Evolutionary conservation across 2,329 filamentous ascomycete species (phyloP).

Genomic region (Teratosphaeria viscida): DNA sequence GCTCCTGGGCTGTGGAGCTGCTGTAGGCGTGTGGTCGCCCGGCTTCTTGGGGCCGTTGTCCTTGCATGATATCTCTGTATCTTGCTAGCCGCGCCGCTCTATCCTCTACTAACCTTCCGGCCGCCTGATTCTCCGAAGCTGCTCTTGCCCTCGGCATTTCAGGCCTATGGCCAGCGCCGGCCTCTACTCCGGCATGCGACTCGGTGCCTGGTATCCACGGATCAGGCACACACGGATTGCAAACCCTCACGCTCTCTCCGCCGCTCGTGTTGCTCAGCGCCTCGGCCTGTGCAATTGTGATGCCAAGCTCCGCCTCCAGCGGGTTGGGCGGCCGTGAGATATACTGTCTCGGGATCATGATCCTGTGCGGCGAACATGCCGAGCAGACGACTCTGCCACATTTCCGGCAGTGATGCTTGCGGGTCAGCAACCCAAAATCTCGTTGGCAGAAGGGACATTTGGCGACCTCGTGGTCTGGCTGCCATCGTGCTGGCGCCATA

Average conservation of each 20-base stretch:
- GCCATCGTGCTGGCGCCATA: slow-evolving; percentile 65
- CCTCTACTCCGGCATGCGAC: not conserved
- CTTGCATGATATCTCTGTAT: not conserved
- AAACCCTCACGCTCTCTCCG: slow-evolving; percentile 58
- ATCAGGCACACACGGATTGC: slow-evolving; percentile 64
- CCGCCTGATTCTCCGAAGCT: not conserved
- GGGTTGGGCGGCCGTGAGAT: slow-evolving; percentile 64
- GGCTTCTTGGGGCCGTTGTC: not conserved
- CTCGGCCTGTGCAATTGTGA: slow-evolving; percentile 30
- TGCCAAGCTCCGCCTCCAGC: slow-evolving; percentile 17
- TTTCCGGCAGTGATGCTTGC: slow-evolving; percentile 93
- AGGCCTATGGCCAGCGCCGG: not conserved
- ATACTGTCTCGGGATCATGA: slow-evolving; percentile 86
- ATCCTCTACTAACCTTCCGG: not conserved
- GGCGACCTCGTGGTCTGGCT: slow-evolving; percentile 73
- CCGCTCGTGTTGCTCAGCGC: slow-evolving; percentile 43
- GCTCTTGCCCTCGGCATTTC: not conserved
- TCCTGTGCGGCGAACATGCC: slow-evolving; percentile 82
- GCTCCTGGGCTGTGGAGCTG: not conserved
- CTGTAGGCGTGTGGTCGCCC: not conserved
- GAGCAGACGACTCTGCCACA: slow-evolving; percentile 88
- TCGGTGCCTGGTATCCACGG: slow-evolving; percentile 27
- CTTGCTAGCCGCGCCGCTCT: not conserved
- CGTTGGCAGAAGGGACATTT: slow-evolving; percentile 75
- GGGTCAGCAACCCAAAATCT: slow-evolving; percentile 72